Evolutionary conservation across 1,284 basidiomycete species (phyloP).

Genomic region (Puccinia triticina): DNA sequence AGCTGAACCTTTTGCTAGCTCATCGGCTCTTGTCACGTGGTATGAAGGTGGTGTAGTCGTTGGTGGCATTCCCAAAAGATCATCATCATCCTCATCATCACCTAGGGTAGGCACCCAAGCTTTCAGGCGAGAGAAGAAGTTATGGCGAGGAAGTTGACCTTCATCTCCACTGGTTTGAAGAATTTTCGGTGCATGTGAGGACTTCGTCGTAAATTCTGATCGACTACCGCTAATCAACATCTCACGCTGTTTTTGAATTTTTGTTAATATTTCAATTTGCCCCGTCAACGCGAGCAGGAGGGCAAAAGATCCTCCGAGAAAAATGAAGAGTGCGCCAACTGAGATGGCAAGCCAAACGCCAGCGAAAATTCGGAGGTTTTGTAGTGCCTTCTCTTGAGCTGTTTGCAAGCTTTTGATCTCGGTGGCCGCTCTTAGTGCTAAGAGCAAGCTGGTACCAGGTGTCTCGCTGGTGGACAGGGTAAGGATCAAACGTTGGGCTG

Average conservation of each 20-base stretch:
- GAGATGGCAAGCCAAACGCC: constrained; percentile 43
- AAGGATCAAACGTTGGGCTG: constrained; percentile 15
- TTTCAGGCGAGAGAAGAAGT: constrained; percentile 24
- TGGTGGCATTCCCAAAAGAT: constrained; percentile 16
- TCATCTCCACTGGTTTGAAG: not conserved
- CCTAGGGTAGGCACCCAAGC: constrained; percentile 25
- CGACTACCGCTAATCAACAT: constrained; percentile 9
- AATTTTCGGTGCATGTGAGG: not conserved
- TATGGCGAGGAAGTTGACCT: not conserved
- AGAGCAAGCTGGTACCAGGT: constrained; percentile 10
- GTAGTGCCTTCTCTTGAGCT: constrained; percentile 34
- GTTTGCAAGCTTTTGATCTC: constrained; percentile 24
- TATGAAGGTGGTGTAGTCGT: constrained; percentile 18
- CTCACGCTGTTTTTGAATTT: constrained; percentile 42
- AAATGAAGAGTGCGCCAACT: constrained; percentile 32
- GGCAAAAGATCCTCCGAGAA: constrained; percentile 37
- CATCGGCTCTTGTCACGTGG: constrained; percentile 30
- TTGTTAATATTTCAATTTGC: constrained; percentile 43
- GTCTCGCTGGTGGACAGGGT: constrained; percentile 6
- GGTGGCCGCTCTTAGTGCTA: constrained; percentile 14
- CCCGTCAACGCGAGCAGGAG: constrained; percentile 42
- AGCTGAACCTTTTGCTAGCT: not conserved
- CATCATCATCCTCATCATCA: constrained; percentile 39
- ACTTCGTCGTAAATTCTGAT: not conserved
- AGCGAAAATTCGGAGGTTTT: constrained; percentile 46